phyloP scores from a whole-genome alignment of 441 rosid genomes.

The Pelargonium australe region DNA sequence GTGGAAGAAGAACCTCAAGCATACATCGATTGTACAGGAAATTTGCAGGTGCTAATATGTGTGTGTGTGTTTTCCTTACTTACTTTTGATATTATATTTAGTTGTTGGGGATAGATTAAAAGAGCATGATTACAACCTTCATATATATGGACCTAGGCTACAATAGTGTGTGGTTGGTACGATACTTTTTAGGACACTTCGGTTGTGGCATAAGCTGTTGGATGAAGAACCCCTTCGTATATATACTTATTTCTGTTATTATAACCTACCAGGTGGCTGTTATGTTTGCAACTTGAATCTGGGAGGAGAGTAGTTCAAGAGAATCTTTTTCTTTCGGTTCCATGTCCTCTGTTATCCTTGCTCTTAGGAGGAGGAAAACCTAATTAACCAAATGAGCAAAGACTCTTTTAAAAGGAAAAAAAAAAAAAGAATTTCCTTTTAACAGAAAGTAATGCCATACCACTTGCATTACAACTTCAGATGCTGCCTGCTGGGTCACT shows the following conservation, averaged over 20 bases:
- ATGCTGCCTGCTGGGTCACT: background rate
- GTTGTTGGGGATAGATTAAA: background rate
- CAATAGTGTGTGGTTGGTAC: too few species aligned
- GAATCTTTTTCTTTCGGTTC: too few species aligned
- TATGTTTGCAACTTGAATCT: too few species aligned
- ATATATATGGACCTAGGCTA: too few species aligned
- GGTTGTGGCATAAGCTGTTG: too few species aligned
- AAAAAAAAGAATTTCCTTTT: background rate
- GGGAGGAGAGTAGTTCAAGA: too few species aligned
- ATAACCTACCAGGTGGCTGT: too few species aligned
- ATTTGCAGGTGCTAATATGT: slow-evolving; percentile 67
- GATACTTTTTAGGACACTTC: too few species aligned
- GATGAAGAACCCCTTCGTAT: too few species aligned
- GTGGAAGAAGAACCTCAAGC: slow-evolving; percentile 85
- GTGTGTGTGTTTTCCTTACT: slow-evolving; percentile 7
- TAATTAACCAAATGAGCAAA: background rate
- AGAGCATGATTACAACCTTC: too few species aligned
- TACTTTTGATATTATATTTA: background rate
- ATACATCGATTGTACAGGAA: slow-evolving; percentile 94
- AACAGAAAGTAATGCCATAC: background rate
- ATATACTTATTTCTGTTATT: too few species aligned
- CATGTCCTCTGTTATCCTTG: too few species aligned
- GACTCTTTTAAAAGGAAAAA: background rate
- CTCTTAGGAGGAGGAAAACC: background rate
- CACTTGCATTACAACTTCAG: slow-evolving; percentile 4